Base-by-base conservation (phyloP, 371 early-diverging fungal genomes). In the Rhizopus sp. region DNA sequence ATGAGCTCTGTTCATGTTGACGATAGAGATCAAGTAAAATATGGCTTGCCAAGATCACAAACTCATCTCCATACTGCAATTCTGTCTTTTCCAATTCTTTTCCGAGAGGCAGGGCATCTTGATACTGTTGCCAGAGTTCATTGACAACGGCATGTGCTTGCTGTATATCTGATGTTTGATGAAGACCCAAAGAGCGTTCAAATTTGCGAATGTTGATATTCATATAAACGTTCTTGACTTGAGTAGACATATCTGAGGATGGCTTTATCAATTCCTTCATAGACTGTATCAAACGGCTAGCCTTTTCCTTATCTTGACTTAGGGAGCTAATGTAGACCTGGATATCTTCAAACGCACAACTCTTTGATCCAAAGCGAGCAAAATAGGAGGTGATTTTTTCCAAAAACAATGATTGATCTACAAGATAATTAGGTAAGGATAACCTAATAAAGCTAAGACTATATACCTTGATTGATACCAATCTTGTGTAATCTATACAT, bases 41-140 rank as follows among this genome's bases (percentile, higher is more conserved):
- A 17, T 90, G 85, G 4, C 78, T 76, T 0, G 86, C 85, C 49
- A 92, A 60, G n/a, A 90, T 70, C 5, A 85, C 78, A 68, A 81
- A 90, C 40, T 93, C 93, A 64, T 93, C 93, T 12, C 93, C 91
- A 58, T 85, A 83, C 57, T 91, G 93, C 41, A 84, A 76, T 65
- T 91, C 91, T 15, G 88, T 88, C 60, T 83, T 82, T 56, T 84
- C 87, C 52, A 90, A 62, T 2, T 77, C 77, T 50, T 75, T 75
- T 82, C 89, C 88, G 29, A 87, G 57, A 10, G 87, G 86, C 35
- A 89, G 64, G 0, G 86, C 79, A 15, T 78, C 77, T 37, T 79
- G 67, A 59, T 89, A 89, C 23, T 69, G 62, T 12, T 71, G 51
- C 77, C 85, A 77, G 29, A 89, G 64, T 15, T 70, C 66, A 49